Conservation (phyloP, 192 early-diverging fungal genomes). For the Backusella macrospora region DNA sequence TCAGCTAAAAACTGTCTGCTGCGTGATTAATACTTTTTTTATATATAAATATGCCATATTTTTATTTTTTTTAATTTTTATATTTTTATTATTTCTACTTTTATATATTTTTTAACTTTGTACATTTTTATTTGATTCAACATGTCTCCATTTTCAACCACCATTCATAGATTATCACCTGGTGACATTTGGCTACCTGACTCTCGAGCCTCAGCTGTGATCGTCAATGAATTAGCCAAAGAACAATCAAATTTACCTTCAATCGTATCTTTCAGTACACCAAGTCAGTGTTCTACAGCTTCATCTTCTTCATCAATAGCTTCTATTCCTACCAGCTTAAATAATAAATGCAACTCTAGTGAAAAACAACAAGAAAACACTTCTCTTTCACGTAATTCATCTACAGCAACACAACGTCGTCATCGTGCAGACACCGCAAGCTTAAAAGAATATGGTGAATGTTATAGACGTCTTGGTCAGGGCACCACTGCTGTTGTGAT, state of each 20-base stretch:
- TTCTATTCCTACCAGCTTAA: neutral
- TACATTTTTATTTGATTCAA: neutral
- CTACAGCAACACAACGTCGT: conserved; percentile 10
- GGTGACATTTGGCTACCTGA: conserved; percentile 26
- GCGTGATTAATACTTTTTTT: conserved; percentile 18
- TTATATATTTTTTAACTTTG: conserved; percentile 3
- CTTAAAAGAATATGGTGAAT: conserved; percentile 40
- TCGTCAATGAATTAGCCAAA: conserved; percentile 14
- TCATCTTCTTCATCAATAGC: conserved; percentile 12
- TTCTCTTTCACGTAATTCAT: conserved; percentile 10
- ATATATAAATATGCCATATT: conserved; percentile 16
- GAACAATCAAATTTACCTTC: neutral
- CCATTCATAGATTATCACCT: conserved; percentile 19
- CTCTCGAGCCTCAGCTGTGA: neutral
- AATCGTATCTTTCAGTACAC: neutral
- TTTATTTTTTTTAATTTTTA: neutral
- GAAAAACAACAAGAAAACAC: conserved; percentile 4
- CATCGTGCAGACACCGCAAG: conserved; percentile 32
- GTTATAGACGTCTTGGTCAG: conserved; percentile 75
- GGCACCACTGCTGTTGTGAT: conserved; percentile 91
- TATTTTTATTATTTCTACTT: neutral
- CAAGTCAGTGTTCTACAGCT: neutral
- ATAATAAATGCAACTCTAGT: neutral
- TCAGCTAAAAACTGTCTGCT: conserved; percentile 4
- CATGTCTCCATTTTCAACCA: conserved; percentile 15